Conservation (phyloP, 2,329 filamentous ascomycete species). For the Zymoseptoria passerinii region DNA sequence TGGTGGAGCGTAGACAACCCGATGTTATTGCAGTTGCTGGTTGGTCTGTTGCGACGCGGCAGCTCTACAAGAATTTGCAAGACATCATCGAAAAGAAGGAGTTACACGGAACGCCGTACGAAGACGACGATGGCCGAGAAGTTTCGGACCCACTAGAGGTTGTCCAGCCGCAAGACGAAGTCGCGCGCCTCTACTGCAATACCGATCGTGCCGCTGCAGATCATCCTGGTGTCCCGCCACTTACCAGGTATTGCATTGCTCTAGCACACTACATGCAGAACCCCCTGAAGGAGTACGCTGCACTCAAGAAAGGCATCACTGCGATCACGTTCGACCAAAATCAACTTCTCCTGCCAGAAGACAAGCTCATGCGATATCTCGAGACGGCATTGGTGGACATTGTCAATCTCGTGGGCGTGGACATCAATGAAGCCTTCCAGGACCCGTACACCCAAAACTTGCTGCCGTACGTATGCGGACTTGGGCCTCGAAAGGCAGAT, state of each 20-base stretch:
- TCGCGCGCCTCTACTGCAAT: slow-evolving; percentile 91
- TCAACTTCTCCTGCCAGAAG: slow-evolving; percentile 78
- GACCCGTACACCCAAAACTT: slow-evolving; percentile 79
- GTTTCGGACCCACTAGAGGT: slow-evolving; percentile 76
- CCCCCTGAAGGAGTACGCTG: slow-evolving; percentile 92
- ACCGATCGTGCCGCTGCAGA: slow-evolving; percentile 71
- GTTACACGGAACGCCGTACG: slow-evolving; percentile 71
- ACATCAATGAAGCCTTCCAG: slow-evolving; percentile 82
- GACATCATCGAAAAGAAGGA: slow-evolving; percentile 69
- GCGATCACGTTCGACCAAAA: slow-evolving; percentile 84
- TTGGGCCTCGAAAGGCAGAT: slow-evolving; percentile 85
- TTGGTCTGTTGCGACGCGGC: slow-evolving; percentile 78
- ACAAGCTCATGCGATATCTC: slow-evolving; percentile 76
- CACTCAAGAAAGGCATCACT: slow-evolving; percentile 76
- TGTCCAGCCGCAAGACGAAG: slow-evolving; percentile 89
- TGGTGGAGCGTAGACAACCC: slow-evolving; percentile 70
- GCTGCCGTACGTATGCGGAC: slow-evolving; percentile 80
- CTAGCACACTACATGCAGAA: slow-evolving; percentile 89
- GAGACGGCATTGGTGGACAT: slow-evolving; percentile 98
- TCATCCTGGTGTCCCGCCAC: slow-evolving; percentile 68
- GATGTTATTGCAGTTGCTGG: slow-evolving; percentile 88
- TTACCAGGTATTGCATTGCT: slow-evolving; percentile 83
- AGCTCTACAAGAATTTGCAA: slow-evolving; percentile 72
- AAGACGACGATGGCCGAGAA: slow-evolving; percentile 77
- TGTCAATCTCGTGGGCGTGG: slow-evolving; percentile 92